phyloP scores from a whole-genome alignment of 257 asterid species.

The Marsdenia floribunda region DNA sequence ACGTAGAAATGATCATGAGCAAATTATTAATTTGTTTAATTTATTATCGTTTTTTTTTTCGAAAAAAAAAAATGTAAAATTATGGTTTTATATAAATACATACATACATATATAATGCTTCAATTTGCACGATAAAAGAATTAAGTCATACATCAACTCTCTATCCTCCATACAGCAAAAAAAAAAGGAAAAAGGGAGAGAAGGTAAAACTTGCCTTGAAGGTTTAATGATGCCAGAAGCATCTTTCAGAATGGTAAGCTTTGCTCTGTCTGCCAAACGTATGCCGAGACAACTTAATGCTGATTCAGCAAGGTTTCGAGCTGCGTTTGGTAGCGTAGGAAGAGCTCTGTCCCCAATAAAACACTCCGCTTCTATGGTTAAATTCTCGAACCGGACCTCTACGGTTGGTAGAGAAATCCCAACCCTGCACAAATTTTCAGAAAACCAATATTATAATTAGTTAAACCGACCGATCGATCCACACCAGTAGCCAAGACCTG shows the following conservation, averaged over 20 bases:
- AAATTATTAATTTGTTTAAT: too few relatives aligned
- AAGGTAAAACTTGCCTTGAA: slow-evolving; percentile 38
- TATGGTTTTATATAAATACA: not conserved
- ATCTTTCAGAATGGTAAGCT: slow-evolving; percentile 42
- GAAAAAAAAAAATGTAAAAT: not conserved
- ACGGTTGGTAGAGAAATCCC: slow-evolving; percentile 48
- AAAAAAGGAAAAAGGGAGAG: not conserved
- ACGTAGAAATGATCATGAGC: slow-evolving; percentile 1
- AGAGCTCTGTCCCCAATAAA: slow-evolving; percentile 58
- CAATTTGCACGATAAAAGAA: not conserved
- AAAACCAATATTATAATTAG: too few relatives aligned
- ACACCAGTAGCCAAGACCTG: too few relatives aligned
- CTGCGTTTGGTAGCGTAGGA: slow-evolving; percentile 52
- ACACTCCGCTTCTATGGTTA: slow-evolving; percentile 52
- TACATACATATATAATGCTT: not conserved
- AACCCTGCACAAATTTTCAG: slow-evolving; percentile 32
- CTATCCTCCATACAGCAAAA: too few relatives aligned
- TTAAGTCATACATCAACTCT: not conserved
- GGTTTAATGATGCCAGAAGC: slow-evolving; percentile 63
- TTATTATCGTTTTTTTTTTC: too few relatives aligned
- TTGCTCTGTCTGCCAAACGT: slow-evolving; percentile 36
- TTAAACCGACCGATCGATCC: too few relatives aligned
- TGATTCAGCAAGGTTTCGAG: slow-evolving; percentile 37
- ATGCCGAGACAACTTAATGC: slow-evolving; percentile 41
- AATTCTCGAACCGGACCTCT: slow-evolving; percentile 54